These are phyloP conservation scores for Endotrypanum monterogeii DNA, from an alignment of 208 protist species.

Conservation along the genomic window DNA sequence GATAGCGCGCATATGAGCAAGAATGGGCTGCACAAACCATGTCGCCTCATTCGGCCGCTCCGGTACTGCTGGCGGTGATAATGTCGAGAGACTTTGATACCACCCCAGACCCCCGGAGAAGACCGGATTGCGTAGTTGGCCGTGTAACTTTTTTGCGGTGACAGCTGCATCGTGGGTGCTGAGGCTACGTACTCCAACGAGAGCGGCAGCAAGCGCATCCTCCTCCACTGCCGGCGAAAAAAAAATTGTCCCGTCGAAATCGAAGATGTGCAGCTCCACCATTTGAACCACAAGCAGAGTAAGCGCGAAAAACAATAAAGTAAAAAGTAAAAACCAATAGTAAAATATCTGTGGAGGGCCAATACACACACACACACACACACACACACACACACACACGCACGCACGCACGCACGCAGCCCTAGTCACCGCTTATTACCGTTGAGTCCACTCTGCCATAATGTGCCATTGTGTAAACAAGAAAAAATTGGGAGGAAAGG, in stretches of 20 bases:
- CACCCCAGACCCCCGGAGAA: conserved; percentile 64
- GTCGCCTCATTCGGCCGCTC: conserved; percentile 25
- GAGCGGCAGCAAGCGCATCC: conserved; percentile 30
- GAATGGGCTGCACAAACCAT: conserved; percentile 35
- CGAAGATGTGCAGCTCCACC: conserved; percentile 79
- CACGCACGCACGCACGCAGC: too few relatives aligned
- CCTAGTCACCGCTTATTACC: too few relatives aligned
- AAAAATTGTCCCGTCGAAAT: conserved; percentile 89
- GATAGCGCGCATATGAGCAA: conserved; percentile 34
- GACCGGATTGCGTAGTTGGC: conserved; percentile 38
- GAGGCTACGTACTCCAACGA: conserved; percentile 9
- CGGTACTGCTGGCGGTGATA: conserved; percentile 74
- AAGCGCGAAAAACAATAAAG: too few relatives aligned
- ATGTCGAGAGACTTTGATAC: conserved; percentile 74
- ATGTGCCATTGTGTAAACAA: neutral
- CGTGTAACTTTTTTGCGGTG: conserved; percentile 32
- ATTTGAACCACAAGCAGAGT: conserved; percentile 17
- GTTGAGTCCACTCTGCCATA: too few relatives aligned
- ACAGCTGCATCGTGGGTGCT: conserved; percentile 2
- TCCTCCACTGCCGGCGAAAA: conserved; percentile 54
- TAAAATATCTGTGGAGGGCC: too few relatives aligned
- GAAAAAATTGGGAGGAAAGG: neutral
- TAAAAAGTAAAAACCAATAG: neutral
- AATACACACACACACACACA: neutral
- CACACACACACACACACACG: neutral